These are phyloP conservation scores for Colletotrichum somersetense DNA, from an alignment of 2,329 filamentous ascomycete genomes.

Conservation along the genomic window DNA sequence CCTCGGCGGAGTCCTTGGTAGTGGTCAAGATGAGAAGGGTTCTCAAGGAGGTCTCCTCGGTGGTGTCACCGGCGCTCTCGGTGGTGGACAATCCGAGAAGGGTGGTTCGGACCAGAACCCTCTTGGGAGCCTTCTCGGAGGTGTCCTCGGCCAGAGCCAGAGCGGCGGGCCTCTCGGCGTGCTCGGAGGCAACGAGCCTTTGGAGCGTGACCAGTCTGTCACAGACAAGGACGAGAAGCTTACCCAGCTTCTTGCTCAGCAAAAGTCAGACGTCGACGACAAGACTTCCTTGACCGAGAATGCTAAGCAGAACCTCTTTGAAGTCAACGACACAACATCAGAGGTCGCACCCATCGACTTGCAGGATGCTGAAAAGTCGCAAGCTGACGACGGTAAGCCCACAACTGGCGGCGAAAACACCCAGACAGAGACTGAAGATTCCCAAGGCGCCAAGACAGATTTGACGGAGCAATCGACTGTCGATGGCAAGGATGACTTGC, in stretches of 20 bases:
- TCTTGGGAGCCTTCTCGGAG: conserved; percentile 19
- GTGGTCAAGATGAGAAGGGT: conserved; percentile 10
- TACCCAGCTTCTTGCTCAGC: conserved; percentile 34
- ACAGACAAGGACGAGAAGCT: conserved; percentile 41
- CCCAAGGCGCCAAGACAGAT: conserved; percentile 40
- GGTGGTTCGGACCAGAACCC: conserved; percentile 16
- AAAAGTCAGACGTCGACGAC: conserved; percentile 32
- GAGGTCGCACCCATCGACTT: conserved; percentile 41
- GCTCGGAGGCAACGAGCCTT: conserved; percentile 29
- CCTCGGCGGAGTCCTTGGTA: conserved; percentile 35
- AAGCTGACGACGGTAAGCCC: conserved; percentile 36
- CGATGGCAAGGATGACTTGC: conserved; percentile 32
- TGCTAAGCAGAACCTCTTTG: conserved; percentile 42
- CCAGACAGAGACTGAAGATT: conserved; percentile 40
- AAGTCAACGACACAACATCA: conserved; percentile 39
- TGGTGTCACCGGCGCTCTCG: conserved; percentile 12
- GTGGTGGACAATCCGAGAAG: conserved; percentile 20
- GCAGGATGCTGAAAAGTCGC: conserved; percentile 35
- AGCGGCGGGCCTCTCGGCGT: conserved; percentile 30
- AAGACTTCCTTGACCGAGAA: conserved; percentile 35
- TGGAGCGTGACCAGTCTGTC: conserved; percentile 33
- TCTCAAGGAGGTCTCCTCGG: conserved; percentile 22
- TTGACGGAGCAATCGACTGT: conserved; percentile 34
- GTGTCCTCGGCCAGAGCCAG: conserved; percentile 30
- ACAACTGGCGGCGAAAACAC: conserved; percentile 37